phyloP scores from a whole-genome alignment of 75 land plant genomes.

The Adiantum capillusveneris region DNA sequence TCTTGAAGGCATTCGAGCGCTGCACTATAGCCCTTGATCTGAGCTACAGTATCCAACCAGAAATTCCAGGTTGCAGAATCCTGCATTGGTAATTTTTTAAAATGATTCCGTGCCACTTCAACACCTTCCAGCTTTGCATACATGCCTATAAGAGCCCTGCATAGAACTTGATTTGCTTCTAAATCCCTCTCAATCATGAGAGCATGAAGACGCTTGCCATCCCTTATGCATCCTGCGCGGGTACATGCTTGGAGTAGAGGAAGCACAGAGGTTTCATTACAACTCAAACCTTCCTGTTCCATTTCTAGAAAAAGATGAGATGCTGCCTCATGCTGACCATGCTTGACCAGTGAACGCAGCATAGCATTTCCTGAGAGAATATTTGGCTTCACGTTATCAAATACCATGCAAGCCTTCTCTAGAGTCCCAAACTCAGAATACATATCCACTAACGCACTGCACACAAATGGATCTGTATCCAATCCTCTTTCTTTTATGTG shows the following conservation, averaged over 20 bases:
- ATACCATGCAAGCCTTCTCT: conserved; percentile 32
- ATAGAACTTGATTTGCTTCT: conserved; percentile 27
- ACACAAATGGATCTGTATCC: conserved; percentile 17
- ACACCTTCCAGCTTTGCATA: conserved; percentile 57
- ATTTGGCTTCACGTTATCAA: conserved; percentile 26
- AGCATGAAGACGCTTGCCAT: conserved; percentile 41
- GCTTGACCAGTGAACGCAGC: conserved; percentile 30
- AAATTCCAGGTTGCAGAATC: conserved; percentile 1
- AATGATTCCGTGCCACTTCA: conserved; percentile 17
- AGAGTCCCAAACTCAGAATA: conserved; percentile 41
- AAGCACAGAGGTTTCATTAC: conserved; percentile 39
- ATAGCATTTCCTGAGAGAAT: conserved; percentile 55
- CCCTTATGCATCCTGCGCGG: conserved; percentile 23
- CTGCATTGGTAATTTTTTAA: neutral
- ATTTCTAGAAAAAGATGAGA: conserved; percentile 29
- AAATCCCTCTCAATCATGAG: conserved; percentile 21
- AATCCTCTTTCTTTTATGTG: conserved; percentile 18
- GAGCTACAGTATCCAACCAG: neutral
- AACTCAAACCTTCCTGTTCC: neutral
- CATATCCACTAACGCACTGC: conserved; percentile 47
- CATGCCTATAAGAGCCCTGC: conserved; percentile 53
- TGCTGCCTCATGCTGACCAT: conserved; percentile 28
- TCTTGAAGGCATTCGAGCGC: neutral
- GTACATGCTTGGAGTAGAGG: conserved; percentile 49
- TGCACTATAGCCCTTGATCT: neutral